These are phyloP conservation scores for Solanum dulcamara DNA, from an alignment of 257 asterid species.

Conservation along the genomic window DNA sequence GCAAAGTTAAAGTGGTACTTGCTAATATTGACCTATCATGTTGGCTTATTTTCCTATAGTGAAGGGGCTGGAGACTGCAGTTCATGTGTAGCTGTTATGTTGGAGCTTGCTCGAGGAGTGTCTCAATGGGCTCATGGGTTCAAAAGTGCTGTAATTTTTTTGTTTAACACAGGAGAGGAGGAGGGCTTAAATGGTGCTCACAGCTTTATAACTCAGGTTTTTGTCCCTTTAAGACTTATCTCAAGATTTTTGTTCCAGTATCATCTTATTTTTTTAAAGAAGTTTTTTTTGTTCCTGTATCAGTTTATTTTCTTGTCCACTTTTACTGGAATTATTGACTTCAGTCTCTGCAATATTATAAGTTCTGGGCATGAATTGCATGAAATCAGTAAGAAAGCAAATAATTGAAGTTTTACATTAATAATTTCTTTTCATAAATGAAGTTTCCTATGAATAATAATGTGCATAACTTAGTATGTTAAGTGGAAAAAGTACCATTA, in stretches of 20 bases:
- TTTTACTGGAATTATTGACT: too few species aligned
- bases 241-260: neutral
- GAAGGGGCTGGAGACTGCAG: constrained; percentile 99
- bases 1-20: neutral
- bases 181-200: constrained; percentile 98
- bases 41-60: constrained; percentile 22
- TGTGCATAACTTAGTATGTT: too few species aligned
- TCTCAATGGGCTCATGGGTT: constrained; percentile 99
- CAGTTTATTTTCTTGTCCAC: too few species aligned
- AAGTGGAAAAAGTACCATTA: too few species aligned
- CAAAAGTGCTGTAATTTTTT: constrained; percentile 69
- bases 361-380: too few species aligned
- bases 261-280: neutral
- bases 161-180: constrained; percentile 97
- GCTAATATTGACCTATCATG: neutral
- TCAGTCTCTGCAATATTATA: too few species aligned
- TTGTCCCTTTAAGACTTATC: neutral
- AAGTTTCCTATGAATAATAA: too few species aligned
- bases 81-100: constrained; percentile 93
- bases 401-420: too few species aligned
- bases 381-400: too few species aligned
- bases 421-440: too few species aligned
- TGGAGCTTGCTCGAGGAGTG: constrained; percentile 97
- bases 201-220: constrained; percentile 94
- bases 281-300: too few species aligned